Percentiles rank a stretch among this genome's conserved stretches.
phyloP scores from a whole-genome alignment of 1,284 basidiomycete species.

The Cryptococcus maquisensis region DNA sequence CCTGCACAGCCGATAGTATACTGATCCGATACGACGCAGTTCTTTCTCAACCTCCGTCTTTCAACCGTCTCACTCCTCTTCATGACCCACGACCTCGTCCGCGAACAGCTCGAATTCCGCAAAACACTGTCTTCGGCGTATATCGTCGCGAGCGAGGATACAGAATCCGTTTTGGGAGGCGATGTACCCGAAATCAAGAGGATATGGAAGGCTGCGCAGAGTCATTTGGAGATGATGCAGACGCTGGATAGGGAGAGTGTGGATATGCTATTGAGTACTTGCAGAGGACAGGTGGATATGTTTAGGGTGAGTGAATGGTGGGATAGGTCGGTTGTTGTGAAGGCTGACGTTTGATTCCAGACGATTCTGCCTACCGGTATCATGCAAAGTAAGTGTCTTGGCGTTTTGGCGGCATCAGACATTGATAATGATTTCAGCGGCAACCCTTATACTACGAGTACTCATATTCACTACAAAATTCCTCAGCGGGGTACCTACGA shows the following conservation, averaged over 20 bases:
- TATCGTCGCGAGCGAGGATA: conserved; percentile 7
- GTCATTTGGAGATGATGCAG: conserved; percentile 21
- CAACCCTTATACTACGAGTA: conserved; percentile 24
- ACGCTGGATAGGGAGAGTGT: conserved; percentile 24
- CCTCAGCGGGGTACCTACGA: conserved; percentile 32
- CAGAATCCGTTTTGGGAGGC: neutral
- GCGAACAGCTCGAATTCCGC: conserved; percentile 28
- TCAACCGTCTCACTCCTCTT: conserved; percentile 27
- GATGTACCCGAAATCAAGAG: neutral
- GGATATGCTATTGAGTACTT: conserved; percentile 23
- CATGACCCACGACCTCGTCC: conserved; percentile 25
- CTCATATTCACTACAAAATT: conserved; percentile 27
- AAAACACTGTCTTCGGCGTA: conserved; percentile 18
- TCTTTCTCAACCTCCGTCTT: conserved; percentile 25
- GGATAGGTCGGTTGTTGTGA: neutral
- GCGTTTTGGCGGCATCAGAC: neutral
- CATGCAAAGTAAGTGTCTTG: conserved; percentile 24
- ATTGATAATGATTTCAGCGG: conserved; percentile 10
- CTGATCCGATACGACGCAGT: conserved; percentile 5
- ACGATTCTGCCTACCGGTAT: conserved; percentile 24
- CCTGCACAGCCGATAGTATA: neutral
- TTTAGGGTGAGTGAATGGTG: conserved; percentile 18
- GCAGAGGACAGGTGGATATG: conserved; percentile 22
- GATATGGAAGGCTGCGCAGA: conserved; percentile 1
- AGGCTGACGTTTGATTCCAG: conserved; percentile 7